Evolutionary conservation across 31 red algal genomes (phyloP).

Genomic region (Odonthalia washingtoniensis): DNA sequence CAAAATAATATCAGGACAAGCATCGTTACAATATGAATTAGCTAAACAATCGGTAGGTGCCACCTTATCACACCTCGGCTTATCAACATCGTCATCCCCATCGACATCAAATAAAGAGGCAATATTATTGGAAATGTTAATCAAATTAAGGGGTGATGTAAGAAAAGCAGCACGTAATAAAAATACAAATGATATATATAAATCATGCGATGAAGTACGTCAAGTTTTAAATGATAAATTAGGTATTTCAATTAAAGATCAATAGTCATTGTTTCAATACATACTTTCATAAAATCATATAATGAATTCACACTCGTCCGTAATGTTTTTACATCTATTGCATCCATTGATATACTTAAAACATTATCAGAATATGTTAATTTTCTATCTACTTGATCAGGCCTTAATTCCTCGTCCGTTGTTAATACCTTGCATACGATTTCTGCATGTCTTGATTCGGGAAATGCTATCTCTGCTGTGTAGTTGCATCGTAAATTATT

Average conservation of each 20-base stretch:
- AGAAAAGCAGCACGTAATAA: constrained; percentile 59
- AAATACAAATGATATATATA: constrained; percentile 43
- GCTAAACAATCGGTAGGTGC: constrained; percentile 5
- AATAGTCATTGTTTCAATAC: constrained; percentile 17
- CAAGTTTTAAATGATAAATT: constrained; percentile 33
- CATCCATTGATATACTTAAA: constrained; percentile 48
- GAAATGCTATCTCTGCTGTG: no score
- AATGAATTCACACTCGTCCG: constrained; percentile 63
- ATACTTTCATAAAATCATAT: constrained; percentile 68
- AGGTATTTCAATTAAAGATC: constrained; percentile 52
- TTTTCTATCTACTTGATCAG: constrained; percentile 29
- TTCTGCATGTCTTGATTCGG: constrained; percentile 15
- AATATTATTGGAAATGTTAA: constrained; percentile 1
- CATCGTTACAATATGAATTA: constrained; percentile 39
- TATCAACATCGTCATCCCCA: background rate
- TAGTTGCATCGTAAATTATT: no score
- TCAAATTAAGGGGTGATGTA: constrained; percentile 53
- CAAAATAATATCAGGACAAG: constrained; percentile 27
- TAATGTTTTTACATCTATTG: constrained; percentile 54
- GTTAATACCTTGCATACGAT: constrained; percentile 39
- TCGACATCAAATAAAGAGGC: background rate
- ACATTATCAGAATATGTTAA: background rate
- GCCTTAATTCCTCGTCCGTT: constrained; percentile 58
- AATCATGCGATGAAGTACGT: constrained; percentile 47
- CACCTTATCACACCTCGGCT: constrained; percentile 20